Conservation (phyloP, 2,329 filamentous ascomycete species). For the Camillea tinctor region DNA sequence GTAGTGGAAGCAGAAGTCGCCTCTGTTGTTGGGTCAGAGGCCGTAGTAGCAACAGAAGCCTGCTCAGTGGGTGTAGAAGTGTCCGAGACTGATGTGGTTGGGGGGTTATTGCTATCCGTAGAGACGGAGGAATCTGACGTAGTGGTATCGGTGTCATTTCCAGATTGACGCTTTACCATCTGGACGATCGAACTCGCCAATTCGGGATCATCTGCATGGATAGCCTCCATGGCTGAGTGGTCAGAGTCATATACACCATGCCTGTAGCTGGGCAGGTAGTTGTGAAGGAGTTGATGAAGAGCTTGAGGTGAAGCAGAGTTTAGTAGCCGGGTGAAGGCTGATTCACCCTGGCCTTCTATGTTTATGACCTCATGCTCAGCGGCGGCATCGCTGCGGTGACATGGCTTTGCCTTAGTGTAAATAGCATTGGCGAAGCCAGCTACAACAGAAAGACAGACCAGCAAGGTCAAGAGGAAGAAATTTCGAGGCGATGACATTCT, state of each 20-base stretch:
- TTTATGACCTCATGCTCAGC: slow-evolving; percentile 9
- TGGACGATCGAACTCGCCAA: slow-evolving; percentile 63
- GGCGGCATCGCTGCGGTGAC: slow-evolving; percentile 16
- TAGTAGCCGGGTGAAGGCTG: slow-evolving; percentile 53
- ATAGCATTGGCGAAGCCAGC: slow-evolving; percentile 36
- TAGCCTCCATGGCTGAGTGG: slow-evolving; percentile 59
- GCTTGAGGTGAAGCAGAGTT: slow-evolving; percentile 56
- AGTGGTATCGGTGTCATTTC: slow-evolving; percentile 29
- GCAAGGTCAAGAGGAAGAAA: slow-evolving; percentile 36
- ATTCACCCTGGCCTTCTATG: slow-evolving; percentile 20
- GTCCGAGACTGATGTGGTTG: slow-evolving; percentile 8
- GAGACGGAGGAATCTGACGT: slow-evolving; percentile 24
- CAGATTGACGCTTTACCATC: slow-evolving; percentile 60
- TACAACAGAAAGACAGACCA: slow-evolving; percentile 32
- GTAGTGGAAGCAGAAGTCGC: slow-evolving; percentile 4
- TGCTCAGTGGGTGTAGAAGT: slow-evolving; percentile 11
- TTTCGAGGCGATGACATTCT: slow-evolving; percentile 40
- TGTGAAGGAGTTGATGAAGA: slow-evolving; percentile 66
- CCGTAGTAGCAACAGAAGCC: slow-evolving; percentile 11
- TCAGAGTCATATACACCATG: slow-evolving; percentile 68
- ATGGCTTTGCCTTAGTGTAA: slow-evolving; percentile 21
- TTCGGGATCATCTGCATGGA: slow-evolving; percentile 59
- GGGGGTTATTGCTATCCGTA: slow-evolving; percentile 10
- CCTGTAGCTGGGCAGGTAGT: slow-evolving; percentile 61
- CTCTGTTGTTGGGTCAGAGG: not conserved